These are phyloP conservation scores for Jasminum sambac DNA, from an alignment of 257 asterid genomes.

Conservation along the genomic window DNA sequence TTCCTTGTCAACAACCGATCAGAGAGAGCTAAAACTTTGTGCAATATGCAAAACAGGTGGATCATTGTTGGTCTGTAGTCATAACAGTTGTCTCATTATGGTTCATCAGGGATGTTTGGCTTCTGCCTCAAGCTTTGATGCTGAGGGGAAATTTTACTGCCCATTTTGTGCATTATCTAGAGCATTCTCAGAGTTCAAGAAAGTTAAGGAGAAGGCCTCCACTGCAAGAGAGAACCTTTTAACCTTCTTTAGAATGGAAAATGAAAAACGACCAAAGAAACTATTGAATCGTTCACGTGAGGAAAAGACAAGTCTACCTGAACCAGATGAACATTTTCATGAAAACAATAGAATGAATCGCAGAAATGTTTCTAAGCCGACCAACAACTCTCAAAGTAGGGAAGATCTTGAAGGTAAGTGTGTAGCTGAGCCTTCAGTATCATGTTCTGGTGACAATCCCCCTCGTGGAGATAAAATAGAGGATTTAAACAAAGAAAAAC, in stretches of 20 bases:
- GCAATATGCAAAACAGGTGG: slow-evolving; percentile 53
- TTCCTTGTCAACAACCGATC: slow-evolving; percentile 42
- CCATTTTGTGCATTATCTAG: slow-evolving; percentile 78
- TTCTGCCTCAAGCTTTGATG: slow-evolving; percentile 43
- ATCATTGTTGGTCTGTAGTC: slow-evolving; percentile 46
- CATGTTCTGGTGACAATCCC: slow-evolving; percentile 23
- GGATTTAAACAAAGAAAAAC: slow-evolving; percentile 23
- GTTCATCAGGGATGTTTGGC: slow-evolving; percentile 67
- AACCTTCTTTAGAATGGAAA: slow-evolving; percentile 40
- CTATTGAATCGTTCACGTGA: slow-evolving; percentile 18
- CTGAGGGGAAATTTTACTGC: slow-evolving; percentile 54
- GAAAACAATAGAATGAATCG: slow-evolving; percentile 29
- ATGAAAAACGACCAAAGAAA: slow-evolving; percentile 30
- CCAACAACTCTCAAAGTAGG: slow-evolving; percentile 18
- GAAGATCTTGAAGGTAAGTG: slow-evolving; percentile 30
- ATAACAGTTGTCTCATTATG: slow-evolving; percentile 47
- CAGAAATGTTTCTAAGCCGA: slow-evolving; percentile 28
- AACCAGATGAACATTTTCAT: slow-evolving; percentile 20
- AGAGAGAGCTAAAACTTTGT: slow-evolving; percentile 44
- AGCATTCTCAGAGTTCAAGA: slow-evolving; percentile 51
- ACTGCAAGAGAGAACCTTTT: slow-evolving; percentile 54
- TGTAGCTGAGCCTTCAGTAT: slow-evolving; percentile 34
- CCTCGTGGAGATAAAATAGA: slow-evolving; percentile 28
- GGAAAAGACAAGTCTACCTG: slow-evolving; percentile 24
- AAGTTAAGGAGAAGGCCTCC: slow-evolving; percentile 44